Percentiles rank a stretch among this genome's conserved stretches.
These are phyloP conservation scores for Aspergillus jensenii DNA, from an alignment of 2,329 filamentous ascomycete species.

Conservation along the genomic window DNA sequence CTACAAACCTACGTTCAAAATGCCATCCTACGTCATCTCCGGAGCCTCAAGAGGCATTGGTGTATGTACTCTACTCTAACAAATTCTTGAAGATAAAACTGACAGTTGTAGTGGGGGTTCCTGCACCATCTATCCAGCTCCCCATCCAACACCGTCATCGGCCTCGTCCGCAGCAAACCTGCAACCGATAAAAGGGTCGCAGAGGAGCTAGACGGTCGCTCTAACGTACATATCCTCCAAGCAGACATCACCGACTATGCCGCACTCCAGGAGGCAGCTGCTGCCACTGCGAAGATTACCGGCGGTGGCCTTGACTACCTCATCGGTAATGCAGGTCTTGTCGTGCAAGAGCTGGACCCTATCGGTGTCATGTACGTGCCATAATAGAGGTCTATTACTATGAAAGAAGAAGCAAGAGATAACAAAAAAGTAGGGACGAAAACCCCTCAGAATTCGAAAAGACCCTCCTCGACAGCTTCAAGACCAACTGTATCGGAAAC, in stretches of 20 bases:
- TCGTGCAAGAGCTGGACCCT: constrained; percentile 29
- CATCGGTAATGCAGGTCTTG: constrained; percentile 51
- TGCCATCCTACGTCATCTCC: constrained; percentile 26
- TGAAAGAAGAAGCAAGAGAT: not conserved
- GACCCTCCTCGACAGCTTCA: not conserved
- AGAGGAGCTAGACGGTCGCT: constrained; percentile 37
- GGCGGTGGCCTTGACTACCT: constrained; percentile 48
- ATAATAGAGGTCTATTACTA: too few species aligned
- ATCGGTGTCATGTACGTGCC: constrained; percentile 42
- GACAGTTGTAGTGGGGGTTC: constrained; percentile 48
- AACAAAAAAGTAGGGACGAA: not conserved
- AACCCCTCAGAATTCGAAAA: not conserved
- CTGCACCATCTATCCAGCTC: constrained; percentile 48
- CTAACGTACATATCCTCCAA: constrained; percentile 49
- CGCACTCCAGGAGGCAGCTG: not conserved
- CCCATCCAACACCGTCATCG: constrained; percentile 47
- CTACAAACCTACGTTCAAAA: not conserved
- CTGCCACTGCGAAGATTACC: constrained; percentile 19
- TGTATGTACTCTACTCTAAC: constrained; percentile 1
- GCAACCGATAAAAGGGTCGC: constrained; percentile 46
- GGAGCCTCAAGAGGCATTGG: constrained; percentile 27
- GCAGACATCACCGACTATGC: constrained; percentile 46
- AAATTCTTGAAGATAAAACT: not conserved
- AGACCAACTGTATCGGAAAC: constrained; percentile 44
- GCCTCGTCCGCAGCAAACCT: constrained; percentile 50